phyloP scores from a whole-genome alignment of 768 basidiomycete species.

The Artomyces pyxidatus region DNA sequence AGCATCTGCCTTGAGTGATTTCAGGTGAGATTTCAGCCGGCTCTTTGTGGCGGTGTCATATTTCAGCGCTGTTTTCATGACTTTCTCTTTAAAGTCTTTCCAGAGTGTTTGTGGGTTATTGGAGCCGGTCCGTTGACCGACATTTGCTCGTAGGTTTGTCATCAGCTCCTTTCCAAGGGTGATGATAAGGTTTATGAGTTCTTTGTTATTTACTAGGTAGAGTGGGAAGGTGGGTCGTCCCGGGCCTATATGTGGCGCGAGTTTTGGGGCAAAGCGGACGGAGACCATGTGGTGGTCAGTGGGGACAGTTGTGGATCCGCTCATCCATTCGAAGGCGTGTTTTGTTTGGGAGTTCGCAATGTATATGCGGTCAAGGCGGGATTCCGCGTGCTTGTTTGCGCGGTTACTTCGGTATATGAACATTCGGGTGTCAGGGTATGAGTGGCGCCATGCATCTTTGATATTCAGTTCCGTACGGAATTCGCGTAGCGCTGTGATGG shows the following conservation, averaged over 20 bases:
- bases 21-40: background rate
- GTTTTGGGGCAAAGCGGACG: background rate
- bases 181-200: background rate
- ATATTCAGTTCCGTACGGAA: background rate
- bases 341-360: background rate
- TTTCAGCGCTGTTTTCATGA: background rate
- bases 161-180: background rate
- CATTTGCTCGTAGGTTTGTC: background rate
- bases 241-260: background rate
- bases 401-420: background rate
- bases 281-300: background rate
- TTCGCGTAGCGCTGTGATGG: background rate
- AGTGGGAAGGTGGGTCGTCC: background rate
- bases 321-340: background rate
- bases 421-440: background rate
- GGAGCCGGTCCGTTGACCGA: background rate
- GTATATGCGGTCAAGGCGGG: conserved; percentile 4
- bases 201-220: background rate
- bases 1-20: background rate
- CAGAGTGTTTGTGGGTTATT: background rate
- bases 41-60: background rate
- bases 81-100: background rate
- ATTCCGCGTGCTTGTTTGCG: background rate
- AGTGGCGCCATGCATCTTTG: background rate
- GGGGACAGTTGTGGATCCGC: background rate